These are phyloP conservation scores for Chromera velia DNA, from an alignment of 73 alveolate species.

Conservation along the genomic window DNA sequence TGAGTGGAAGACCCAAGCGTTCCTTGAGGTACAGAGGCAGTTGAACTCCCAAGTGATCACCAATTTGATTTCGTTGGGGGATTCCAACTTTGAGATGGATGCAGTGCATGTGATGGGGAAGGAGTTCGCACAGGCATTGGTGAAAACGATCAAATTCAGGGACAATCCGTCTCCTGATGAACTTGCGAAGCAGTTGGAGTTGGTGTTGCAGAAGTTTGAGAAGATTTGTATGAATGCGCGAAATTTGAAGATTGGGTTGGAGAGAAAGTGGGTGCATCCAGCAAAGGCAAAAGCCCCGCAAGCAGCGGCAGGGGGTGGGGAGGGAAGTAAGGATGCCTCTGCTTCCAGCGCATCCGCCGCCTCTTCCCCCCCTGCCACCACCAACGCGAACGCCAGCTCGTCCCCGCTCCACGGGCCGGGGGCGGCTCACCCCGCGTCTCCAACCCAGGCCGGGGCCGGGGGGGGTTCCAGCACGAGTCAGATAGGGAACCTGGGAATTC, in stretches of 20 bases:
- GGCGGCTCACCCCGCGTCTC: too few species aligned
- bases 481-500: not conserved
- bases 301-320: too few species aligned
- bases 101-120: conserved; percentile 92
- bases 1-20: conserved; percentile 32
- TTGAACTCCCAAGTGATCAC: conserved; percentile 56
- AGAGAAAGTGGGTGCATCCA: conserved; percentile 42
- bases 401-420: too few species aligned
- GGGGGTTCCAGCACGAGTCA: too few species aligned
- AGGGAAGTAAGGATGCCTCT: too few species aligned
- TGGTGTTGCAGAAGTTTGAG: conserved; percentile 85
- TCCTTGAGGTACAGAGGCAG: conserved; percentile 19
- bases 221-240: conserved; percentile 80
- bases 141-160: conserved; percentile 92
- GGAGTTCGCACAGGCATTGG: conserved; percentile 58
- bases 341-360: too few species aligned
- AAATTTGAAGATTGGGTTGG: conserved; percentile 62
- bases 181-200: conserved; percentile 73
- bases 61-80: conserved; percentile 89
- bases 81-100: conserved; percentile 93
- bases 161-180: conserved; percentile 95
- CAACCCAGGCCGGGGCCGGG: too few species aligned
- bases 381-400: too few species aligned
- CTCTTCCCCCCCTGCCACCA: too few species aligned
- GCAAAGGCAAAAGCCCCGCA: too few species aligned